Evolutionary conservation across 805 yeast genomes (phyloP).

Genomic region (Candida rishiriensis): DNA sequence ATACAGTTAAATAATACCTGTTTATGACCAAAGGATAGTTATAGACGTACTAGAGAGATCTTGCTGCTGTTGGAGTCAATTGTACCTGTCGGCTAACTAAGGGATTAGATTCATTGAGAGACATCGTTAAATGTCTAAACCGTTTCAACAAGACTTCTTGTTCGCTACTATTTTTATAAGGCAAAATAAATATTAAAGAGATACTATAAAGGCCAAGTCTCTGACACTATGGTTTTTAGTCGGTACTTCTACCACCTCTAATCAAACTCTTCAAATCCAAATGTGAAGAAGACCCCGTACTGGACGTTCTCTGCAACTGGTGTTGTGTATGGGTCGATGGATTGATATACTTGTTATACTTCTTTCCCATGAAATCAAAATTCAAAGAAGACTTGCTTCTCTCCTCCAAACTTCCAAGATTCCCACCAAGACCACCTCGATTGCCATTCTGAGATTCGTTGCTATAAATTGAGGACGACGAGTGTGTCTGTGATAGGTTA

Average conservation of each 20-base stretch:
- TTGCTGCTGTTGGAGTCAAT: no score
- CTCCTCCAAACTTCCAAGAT: constrained; percentile 1
- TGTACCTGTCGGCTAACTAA: no score
- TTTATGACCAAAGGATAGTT: no score
- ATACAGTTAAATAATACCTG: no score
- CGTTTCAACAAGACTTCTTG: no score
- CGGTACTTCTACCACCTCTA: constrained; percentile 14
- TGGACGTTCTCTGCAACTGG: neutral
- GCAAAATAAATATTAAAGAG: constrained; percentile 1
- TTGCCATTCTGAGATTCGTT: neutral
- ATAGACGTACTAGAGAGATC: no score
- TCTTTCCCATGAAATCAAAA: constrained; percentile 22
- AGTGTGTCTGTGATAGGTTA: constrained; percentile 8
- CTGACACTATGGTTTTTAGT: constrained; percentile 2
- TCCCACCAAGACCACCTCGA: constrained; percentile 1
- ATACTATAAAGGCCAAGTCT: neutral
- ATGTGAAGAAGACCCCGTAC: constrained; percentile 7
- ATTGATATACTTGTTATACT: constrained; percentile 17
- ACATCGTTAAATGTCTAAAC: no score
- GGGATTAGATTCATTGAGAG: no score
- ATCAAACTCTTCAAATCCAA: constrained; percentile 15
- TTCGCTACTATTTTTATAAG: no score
- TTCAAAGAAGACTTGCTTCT: constrained; percentile 1
- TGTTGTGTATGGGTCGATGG: neutral
- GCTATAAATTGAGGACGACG: constrained; percentile 11